Conservation (phyloP, 495 filamentous ascomycete genomes). For the Sabuloglossum arenarium region DNA sequence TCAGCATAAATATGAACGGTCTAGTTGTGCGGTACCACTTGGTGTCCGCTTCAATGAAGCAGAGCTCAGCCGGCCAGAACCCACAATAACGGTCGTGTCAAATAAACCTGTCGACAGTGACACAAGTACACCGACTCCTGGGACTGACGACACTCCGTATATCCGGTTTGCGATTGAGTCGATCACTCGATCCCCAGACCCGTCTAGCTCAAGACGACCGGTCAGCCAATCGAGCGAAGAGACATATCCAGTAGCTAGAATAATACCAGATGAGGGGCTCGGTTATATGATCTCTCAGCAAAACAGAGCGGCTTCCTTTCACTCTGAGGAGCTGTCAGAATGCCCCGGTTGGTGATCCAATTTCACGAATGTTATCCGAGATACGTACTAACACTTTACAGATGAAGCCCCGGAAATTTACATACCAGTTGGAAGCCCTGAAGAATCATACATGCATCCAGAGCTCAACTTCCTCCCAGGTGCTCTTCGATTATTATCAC, state of each 20-base stretch:
- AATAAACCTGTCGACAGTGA: conserved; percentile 12
- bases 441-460: conserved; percentile 26
- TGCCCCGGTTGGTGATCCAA: neutral
- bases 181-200: conserved; percentile 37
- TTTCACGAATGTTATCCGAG: neutral
- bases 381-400: neutral
- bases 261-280: conserved; percentile 28
- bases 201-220: conserved; percentile 16
- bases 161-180: conserved; percentile 56
- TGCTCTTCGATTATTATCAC: conserved; percentile 39
- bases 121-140: conserved; percentile 34
- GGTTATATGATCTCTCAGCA: conserved; percentile 14
- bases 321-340: neutral
- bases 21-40: neutral
- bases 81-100: neutral
- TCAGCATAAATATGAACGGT: conserved; percentile 7
- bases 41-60: neutral
- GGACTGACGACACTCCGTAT: conserved; percentile 44
- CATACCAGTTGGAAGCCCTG: conserved; percentile 27
- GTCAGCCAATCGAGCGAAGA: conserved; percentile 19
- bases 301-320: neutral
- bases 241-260: conserved; percentile 26
- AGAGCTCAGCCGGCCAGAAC: neutral
- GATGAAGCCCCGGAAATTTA: conserved; percentile 21
- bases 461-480: conserved; percentile 42